Evolutionary conservation across 352 stramenopile species (phyloP).

Genomic region (Globisporangium paroecandrum): DNA sequence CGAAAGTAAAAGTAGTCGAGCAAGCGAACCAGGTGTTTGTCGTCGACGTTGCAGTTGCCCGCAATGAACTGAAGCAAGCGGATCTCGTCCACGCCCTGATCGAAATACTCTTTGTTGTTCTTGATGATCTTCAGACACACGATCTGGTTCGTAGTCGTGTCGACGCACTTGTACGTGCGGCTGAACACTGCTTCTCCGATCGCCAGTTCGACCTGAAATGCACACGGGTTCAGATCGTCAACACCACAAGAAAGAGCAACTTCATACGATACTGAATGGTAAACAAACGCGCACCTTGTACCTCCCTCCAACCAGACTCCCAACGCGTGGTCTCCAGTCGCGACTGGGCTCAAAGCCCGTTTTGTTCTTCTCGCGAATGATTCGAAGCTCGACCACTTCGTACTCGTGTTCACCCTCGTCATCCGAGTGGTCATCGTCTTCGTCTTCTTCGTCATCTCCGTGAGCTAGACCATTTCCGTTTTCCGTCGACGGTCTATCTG

Average conservation of each 20-base stretch:
- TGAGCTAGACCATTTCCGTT: conserved; percentile 14
- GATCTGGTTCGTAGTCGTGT: conserved; percentile 58
- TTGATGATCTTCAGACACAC: conserved; percentile 99
- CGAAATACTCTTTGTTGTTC: conserved; percentile 99
- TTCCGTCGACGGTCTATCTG: not conserved
- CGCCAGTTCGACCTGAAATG: conserved; percentile 51
- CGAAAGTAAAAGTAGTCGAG: conserved; percentile 95
- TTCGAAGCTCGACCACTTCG: conserved; percentile 64
- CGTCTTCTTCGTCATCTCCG: conserved; percentile 26
- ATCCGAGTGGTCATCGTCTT: conserved; percentile 37
- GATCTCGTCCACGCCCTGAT: conserved; percentile 91
- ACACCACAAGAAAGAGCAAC: conserved; percentile 19
- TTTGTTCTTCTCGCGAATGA: conserved; percentile 75
- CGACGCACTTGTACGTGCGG: conserved; percentile 74
- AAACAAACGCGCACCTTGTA: conserved; percentile 44
- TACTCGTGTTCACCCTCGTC: conserved; percentile 50
- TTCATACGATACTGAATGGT: not conserved
- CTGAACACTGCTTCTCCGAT: conserved; percentile 86
- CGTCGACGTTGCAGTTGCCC: conserved; percentile 82
- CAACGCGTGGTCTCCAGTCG: conserved; percentile 62
- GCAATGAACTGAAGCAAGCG: conserved; percentile 70
- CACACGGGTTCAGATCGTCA: conserved; percentile 25
- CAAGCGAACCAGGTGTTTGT: conserved; percentile 93
- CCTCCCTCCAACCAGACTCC: conserved; percentile 49
- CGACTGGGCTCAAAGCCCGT: conserved; percentile 80